A percentile compares a stretch with the other conserved stretches of the same genome.
Evolutionary conservation across 106 monocot species (phyloP).

Genomic region (Acorus calamus): DNA sequence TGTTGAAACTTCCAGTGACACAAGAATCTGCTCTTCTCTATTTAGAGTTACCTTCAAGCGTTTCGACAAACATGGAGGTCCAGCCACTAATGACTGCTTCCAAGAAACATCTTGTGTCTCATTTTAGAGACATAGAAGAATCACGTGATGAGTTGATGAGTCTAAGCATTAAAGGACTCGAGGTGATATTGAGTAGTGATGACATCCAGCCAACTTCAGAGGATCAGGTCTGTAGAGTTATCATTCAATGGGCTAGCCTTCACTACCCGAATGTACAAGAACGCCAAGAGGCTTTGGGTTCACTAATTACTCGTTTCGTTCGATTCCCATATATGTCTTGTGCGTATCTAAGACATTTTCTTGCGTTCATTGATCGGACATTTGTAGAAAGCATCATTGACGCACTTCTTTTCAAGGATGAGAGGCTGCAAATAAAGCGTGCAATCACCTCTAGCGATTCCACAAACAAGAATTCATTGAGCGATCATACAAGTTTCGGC

Average conservation of each 20-base stretch:
- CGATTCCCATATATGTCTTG: constrained; percentile 21
- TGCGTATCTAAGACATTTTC: constrained; percentile 14
- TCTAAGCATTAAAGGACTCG: constrained; percentile 16
- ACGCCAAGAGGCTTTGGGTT: constrained; percentile 11
- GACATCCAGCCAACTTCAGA: constrained; percentile 23
- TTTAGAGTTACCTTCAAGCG: constrained; percentile 26
- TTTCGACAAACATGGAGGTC: constrained; percentile 18
- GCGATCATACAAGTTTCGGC: neutral
- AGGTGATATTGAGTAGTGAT: constrained; percentile 17
- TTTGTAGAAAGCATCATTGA: constrained; percentile 15
- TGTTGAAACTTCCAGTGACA: constrained; percentile 18
- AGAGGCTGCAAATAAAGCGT: constrained; percentile 14
- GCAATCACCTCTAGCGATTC: constrained; percentile 1
- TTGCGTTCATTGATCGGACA: constrained; percentile 11
- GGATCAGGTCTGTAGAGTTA: constrained; percentile 15
- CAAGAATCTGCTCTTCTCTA: constrained; percentile 28
- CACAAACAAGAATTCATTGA: constrained; percentile 2
- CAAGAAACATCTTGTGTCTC: constrained; percentile 14
- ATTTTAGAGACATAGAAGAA: constrained; percentile 23
- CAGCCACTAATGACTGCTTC: constrained; percentile 23
- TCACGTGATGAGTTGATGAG: constrained; percentile 20
- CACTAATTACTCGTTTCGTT: constrained; percentile 9
- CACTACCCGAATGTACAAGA: constrained; percentile 16
- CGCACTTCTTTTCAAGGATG: constrained; percentile 19
- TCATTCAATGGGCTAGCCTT: constrained; percentile 15